Evolutionary conservation across 73 alveolate species (phyloP), one percentile per base, ranked within the genome.

Genomic region (Vitrella brassicaformis): DNA sequence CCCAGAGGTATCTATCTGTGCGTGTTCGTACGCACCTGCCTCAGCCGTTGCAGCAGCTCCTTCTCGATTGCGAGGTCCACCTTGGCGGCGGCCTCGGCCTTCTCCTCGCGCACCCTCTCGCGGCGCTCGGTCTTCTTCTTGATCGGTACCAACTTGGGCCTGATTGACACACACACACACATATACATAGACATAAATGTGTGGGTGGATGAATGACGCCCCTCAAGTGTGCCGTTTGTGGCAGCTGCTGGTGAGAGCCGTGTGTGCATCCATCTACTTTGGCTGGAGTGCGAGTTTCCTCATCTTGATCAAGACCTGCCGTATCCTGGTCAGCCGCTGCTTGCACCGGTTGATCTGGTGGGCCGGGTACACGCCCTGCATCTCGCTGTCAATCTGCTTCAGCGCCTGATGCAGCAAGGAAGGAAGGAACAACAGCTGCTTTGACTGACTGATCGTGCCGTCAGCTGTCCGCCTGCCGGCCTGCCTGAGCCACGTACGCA

Each of bases 61-160:
- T 94, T 86, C 30, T 76, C 77, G 28, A 76, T 76, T 68, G 83
- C 83, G 71, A 76, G 28, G 30, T 76, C 83, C 32, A 76, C 83
- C 30, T 76, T 88, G 25, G 88, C 87, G 0, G 94, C 94, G 0
- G 88, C 74, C 74, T 88, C 88, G 0, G 99, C 99, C 67, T 93
- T 90, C 72, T 75, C 87, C 85, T 95, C 98, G 76, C 99, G 90
- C 28, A 88, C 85, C 73, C 86, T 89, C 88, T 97, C 99, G 71
- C 99, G 90, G 75, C 95, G 89, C 87, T 97, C 99, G 31, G 98
- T 88, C 79, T 94, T 94, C 91, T 94, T 92, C 91, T 91, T 95
- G 85, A 91, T 92, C 70, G 92, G 97, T 78, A 88, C 96, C 83
- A 92, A 79, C 85, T 89, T 87, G 19, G 65, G 65, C 65, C 65